Base-by-base conservation (phyloP, 306 rosid genomes). In the Fagus crenata region DNA sequence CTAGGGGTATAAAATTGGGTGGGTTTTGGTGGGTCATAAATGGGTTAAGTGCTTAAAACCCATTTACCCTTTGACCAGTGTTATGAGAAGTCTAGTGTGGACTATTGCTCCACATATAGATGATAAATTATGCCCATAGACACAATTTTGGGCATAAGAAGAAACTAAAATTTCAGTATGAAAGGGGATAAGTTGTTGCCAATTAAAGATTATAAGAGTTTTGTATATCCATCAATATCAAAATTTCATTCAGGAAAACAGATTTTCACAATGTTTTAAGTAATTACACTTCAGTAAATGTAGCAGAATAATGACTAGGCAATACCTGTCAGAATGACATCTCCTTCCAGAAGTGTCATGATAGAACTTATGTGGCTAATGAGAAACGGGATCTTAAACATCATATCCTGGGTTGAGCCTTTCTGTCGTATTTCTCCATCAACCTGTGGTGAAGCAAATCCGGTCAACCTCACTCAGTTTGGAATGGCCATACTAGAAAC, bases 341-440 rank as follows among this genome's bases (percentile, higher is more conserved):
- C 98, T 81, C 98, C 97, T 88, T 92, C 97, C 67, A 94, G 82
- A 84, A 94, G 91, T 73, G 98, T 94, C 85, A 92, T 83, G 77
- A 87, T 7, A 56, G 97, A 89, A 81, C 96, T 94, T 73, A 92
- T 90, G 85, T 92, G 84, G 89, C 98, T 94, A 79, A 94, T 88
- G 74, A 94, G 89, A 87, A 80, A 94, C 15, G 98, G 98, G 64
- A 94, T 81, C 89, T 90, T 94, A 79, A 94, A 94, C 56, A 92
- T 94, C 97, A 89, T 90, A 81, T 94, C 95, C 87, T 89, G 92
- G 79, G 98, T 94, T 69, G 98, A 90, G 79, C 97, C 98, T 77
- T 86, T 94, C 85, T 94, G 98, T 82, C 93, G 91, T 77, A 89
- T 71, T 75, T 90, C 96, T 67, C 85, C 93, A 51, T 94, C 97